Evolutionary conservation across 1,284 basidiomycete species (phyloP), one percentile per base, ranked within the genome.

Genomic region (Thecaphora thlaspeos): DNA sequence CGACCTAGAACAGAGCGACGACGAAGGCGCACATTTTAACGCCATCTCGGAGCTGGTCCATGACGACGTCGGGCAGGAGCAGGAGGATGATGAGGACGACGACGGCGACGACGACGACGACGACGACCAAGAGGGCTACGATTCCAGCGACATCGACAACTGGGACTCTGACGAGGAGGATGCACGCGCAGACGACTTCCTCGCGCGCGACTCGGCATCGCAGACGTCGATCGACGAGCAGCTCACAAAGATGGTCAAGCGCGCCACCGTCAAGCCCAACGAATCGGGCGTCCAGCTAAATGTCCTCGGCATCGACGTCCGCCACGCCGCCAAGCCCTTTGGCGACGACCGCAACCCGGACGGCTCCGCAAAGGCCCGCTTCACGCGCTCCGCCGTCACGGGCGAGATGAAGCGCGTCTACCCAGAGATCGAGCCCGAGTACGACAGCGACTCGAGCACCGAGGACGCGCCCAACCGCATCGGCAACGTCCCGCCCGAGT

Each of bases 361-460:
- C 48, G 80, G 77, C 46, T 79, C 75, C 46, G 67, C 70, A 30
- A 62, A 71, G 42, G 75, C 74, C 26, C 54, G 60, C 21, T 62
- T 71, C 41, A 76, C 90, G 48, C 83, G 86, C 50, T 91, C 89
- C 49, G 81, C 86, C 52, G 87, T 97, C 53, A 93, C 92, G 46
- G 91, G 92, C 15, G 85, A 89, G 68, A 87, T 86, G 59, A 93
- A 89, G 83, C 84, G 86, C 55, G 88, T 95, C 53, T 98, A 80
- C 68, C 90, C 91, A 41, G 88, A 91, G 68, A 94, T 96, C 77
- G 91, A 96, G 73, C 89, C 94, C 17, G 89, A 90, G 48, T 98
- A 98, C 79, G 93, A 95, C 73, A 92, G 89, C 45, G 94, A 98
- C 80, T 93, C 90, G 43, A 93, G 90, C 41, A 97, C 91, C 1